Evolutionary conservation across 371 early-diverging fungal genomes (phyloP).

Genomic region (Mortierella sp.): DNA sequence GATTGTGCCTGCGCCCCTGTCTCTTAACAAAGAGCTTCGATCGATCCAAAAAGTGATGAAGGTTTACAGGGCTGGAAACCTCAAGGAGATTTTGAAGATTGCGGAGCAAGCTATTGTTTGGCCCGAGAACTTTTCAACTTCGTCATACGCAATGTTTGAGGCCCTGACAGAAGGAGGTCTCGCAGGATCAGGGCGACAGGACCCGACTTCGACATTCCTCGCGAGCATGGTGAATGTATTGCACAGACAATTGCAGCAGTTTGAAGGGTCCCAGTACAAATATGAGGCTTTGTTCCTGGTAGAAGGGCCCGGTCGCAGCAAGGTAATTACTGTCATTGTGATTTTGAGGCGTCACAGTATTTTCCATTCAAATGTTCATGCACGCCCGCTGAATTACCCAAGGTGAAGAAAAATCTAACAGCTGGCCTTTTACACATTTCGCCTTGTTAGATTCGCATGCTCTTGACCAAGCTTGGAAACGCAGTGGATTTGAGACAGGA

Average conservation of each 20-base stretch:
- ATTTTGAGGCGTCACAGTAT: neutral
- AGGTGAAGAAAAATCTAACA: neutral
- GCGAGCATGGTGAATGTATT: slow-evolving; percentile 35
- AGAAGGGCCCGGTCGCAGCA: slow-evolving; percentile 40
- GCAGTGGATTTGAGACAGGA: slow-evolving; percentile 49
- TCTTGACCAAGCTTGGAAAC: slow-evolving; percentile 54
- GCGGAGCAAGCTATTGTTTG: slow-evolving; percentile 49
- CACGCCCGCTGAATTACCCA: neutral
- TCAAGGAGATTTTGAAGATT: slow-evolving; percentile 49
- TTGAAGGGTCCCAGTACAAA: slow-evolving; percentile 41
- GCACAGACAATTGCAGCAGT: slow-evolving; percentile 37
- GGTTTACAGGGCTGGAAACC: slow-evolving; percentile 41
- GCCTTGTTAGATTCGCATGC: slow-evolving; percentile 29
- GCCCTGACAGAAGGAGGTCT: slow-evolving; percentile 23
- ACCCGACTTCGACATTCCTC: slow-evolving; percentile 43
- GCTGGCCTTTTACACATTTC: too few species aligned
- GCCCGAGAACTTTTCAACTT: slow-evolving; percentile 50
- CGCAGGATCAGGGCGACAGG: slow-evolving; percentile 21
- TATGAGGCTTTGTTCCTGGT: slow-evolving; percentile 51
- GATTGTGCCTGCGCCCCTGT: slow-evolving; percentile 36
- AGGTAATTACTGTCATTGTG: slow-evolving; percentile 15
- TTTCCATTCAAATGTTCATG: neutral
- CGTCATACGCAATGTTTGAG: slow-evolving; percentile 40
- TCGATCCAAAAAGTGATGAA: slow-evolving; percentile 49
- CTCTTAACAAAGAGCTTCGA: slow-evolving; percentile 39